These are phyloP conservation scores for Melanopsichium pennsylvanicum DNA, from an alignment of 1,284 basidiomycete species.

Conservation along the genomic window DNA sequence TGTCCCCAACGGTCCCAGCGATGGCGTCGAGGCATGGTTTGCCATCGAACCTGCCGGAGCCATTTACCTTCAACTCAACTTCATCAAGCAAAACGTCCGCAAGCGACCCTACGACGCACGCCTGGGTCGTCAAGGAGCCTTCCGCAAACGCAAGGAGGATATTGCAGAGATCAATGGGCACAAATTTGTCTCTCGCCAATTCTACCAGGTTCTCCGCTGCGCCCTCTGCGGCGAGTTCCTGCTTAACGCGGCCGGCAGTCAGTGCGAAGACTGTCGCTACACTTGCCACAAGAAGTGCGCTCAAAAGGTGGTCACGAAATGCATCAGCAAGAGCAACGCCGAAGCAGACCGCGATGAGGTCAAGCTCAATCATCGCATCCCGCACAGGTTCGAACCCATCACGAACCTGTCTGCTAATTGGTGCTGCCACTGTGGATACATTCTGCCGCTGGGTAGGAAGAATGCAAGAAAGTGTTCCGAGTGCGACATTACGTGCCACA, in stretches of 20 bases:
- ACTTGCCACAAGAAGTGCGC: conserved; percentile 97
- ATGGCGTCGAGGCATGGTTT: conserved; percentile 97
- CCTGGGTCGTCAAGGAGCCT: conserved; percentile 94
- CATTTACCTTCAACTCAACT: conserved; percentile 68
- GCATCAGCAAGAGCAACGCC: conserved; percentile 94
- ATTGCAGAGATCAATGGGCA: conserved; percentile 99
- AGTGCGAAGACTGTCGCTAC: conserved; percentile 99
- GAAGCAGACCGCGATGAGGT: conserved; percentile 92
- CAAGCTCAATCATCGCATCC: conserved; percentile 99
- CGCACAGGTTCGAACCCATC: conserved; percentile 95
- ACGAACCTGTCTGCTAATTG: conserved; percentile 98
- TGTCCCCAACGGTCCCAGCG: conserved; percentile 65
- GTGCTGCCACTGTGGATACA: conserved; percentile 97
- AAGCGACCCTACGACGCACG: conserved; percentile 87
- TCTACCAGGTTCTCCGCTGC: conserved; percentile 95
- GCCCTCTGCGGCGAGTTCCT: conserved; percentile 98
- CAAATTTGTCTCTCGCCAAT: conserved; percentile 95
- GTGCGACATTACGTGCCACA: conserved; percentile 95
- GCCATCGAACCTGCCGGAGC: conserved; percentile 97
- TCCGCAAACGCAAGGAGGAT: conserved; percentile 96
- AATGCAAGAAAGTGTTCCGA: conserved; percentile 94
- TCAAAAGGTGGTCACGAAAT: conserved; percentile 99
- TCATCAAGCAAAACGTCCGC: conserved; percentile 72
- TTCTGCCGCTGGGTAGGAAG: conserved; percentile 95
- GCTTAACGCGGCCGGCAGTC: conserved; percentile 94